Conservation (phyloP, 2,329 filamentous ascomycete species). For the Thelonectria olida region DNA sequence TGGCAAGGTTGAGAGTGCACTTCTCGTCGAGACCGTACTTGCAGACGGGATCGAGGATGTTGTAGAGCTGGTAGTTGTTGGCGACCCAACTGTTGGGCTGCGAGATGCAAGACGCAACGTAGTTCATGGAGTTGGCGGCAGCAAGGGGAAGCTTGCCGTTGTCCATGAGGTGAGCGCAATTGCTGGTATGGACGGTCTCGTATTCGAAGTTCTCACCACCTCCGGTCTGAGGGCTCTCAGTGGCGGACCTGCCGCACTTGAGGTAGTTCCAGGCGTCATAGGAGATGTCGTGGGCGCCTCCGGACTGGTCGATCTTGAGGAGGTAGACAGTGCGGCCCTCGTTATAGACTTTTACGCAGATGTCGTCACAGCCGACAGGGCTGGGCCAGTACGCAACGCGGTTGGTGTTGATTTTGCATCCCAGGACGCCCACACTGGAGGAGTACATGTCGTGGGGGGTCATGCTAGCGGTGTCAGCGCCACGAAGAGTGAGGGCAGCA, state of each 20-base stretch:
- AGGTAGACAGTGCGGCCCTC: slow-evolving; percentile 63
- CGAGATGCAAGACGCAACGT: slow-evolving; percentile 56
- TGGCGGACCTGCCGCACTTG: slow-evolving; percentile 58
- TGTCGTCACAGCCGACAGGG: slow-evolving; percentile 61
- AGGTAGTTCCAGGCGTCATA: slow-evolving; percentile 72
- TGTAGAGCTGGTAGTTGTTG: slow-evolving; percentile 62
- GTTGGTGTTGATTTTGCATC: slow-evolving; percentile 69
- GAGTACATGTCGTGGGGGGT: slow-evolving; percentile 67
- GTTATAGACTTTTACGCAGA: slow-evolving; percentile 64
- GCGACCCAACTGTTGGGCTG: slow-evolving; percentile 59
- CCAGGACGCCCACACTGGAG: slow-evolving; percentile 65
- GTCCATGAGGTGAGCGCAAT: slow-evolving; percentile 61
- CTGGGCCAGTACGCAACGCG: slow-evolving; percentile 69
- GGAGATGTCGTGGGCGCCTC: slow-evolving; percentile 65
- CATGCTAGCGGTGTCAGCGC: slow-evolving; percentile 45
- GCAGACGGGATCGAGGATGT: slow-evolving; percentile 62
- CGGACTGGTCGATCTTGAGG: slow-evolving; percentile 64
- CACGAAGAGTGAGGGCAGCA: slow-evolving; percentile 37
- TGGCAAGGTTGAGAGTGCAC: slow-evolving; percentile 58
- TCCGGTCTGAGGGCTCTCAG: slow-evolving; percentile 54
- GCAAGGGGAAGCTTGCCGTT: slow-evolving; percentile 62
- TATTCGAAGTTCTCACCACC: slow-evolving; percentile 62
- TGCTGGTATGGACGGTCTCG: slow-evolving; percentile 55
- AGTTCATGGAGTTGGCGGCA: slow-evolving; percentile 67
- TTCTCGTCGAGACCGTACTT: slow-evolving; percentile 60